Conservation (phyloP, 2,329 filamentous ascomycete species). For the Periconia macrospinosa region DNA sequence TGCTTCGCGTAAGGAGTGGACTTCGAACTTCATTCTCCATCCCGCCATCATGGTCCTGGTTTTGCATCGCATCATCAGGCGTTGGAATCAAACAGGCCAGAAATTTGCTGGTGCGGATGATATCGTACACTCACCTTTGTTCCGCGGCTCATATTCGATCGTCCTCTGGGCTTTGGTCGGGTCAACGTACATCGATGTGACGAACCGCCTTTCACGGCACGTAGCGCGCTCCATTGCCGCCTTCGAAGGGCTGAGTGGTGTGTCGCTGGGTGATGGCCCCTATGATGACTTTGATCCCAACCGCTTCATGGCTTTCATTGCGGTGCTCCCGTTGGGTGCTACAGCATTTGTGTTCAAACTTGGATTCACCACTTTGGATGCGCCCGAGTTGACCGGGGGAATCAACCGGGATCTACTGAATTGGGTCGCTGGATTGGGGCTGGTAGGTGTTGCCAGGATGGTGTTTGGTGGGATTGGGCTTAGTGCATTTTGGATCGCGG, state of each 20-base stretch:
- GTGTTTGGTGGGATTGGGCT: slow-evolving; percentile 43
- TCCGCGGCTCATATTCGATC: slow-evolving; percentile 53
- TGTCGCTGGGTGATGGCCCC: slow-evolving; percentile 10
- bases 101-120: slow-evolving; percentile 92
- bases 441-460: slow-evolving; percentile 34
- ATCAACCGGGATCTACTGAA: slow-evolving; percentile 49
- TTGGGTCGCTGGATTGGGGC: slow-evolving; percentile 45
- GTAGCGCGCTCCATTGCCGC: slow-evolving; percentile 30
- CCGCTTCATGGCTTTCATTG: slow-evolving; percentile 32
- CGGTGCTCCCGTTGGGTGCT: slow-evolving; percentile 47
- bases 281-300: slow-evolving; percentile 25
- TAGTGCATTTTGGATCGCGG: slow-evolving; percentile 30
- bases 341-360: slow-evolving; percentile 83
- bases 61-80: slow-evolving; percentile 67
- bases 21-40: slow-evolving; percentile 28
- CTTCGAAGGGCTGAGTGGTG: slow-evolving; percentile 19
- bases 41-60: slow-evolving; percentile 56
- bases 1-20: slow-evolving; percentile 34
- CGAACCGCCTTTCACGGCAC: slow-evolving; percentile 47
- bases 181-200: slow-evolving; percentile 67
- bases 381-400: slow-evolving; percentile 69
- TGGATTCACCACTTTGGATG: slow-evolving; percentile 82
- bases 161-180: slow-evolving; percentile 76
- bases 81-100: slow-evolving; percentile 97
- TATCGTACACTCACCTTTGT: slow-evolving; percentile 66